Evolutionary conservation across 495 filamentous ascomycete genomes (phyloP).

Genomic region (Aspergillus diversus): DNA sequence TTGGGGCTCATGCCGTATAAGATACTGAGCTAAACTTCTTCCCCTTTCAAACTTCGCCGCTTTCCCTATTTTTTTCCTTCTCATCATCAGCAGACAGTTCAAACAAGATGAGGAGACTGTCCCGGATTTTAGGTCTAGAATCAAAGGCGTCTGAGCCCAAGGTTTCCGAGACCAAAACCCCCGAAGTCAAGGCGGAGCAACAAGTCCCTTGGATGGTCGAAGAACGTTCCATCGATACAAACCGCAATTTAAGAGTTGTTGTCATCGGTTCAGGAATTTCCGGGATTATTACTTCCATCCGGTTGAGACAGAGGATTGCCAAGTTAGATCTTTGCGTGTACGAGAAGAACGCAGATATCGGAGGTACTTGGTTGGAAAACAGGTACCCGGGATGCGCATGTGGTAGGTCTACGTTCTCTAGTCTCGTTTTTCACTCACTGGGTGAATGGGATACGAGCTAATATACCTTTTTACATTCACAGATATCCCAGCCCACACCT

Average conservation of each 20-base stretch:
- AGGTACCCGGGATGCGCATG: constrained; percentile 70
- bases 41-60: too few species aligned
- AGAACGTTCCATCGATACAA: constrained; percentile 59
- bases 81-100: background rate
- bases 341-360: constrained; percentile 77
- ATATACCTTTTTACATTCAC: background rate
- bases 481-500: constrained; percentile 52
- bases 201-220: constrained; percentile 30
- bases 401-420: constrained; percentile 29
- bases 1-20: background rate
- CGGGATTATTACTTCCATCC: constrained; percentile 63
- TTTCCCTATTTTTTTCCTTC: too few species aligned
- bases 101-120: constrained; percentile 17
- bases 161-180: background rate
- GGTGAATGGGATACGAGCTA: background rate
- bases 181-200: background rate
- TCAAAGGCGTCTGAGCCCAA: background rate
- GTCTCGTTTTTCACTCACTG: background rate
- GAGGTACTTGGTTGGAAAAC: constrained; percentile 76
- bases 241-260: constrained; percentile 57
- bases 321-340: constrained; percentile 69
- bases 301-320: constrained; percentile 59
- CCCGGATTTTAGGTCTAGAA: constrained; percentile 10
- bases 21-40: background rate
- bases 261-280: constrained; percentile 70